Evolutionary conservation across 2,329 filamentous ascomycete genomes (phyloP).

Genomic region (Ceratocystis harringtonii): DNA sequence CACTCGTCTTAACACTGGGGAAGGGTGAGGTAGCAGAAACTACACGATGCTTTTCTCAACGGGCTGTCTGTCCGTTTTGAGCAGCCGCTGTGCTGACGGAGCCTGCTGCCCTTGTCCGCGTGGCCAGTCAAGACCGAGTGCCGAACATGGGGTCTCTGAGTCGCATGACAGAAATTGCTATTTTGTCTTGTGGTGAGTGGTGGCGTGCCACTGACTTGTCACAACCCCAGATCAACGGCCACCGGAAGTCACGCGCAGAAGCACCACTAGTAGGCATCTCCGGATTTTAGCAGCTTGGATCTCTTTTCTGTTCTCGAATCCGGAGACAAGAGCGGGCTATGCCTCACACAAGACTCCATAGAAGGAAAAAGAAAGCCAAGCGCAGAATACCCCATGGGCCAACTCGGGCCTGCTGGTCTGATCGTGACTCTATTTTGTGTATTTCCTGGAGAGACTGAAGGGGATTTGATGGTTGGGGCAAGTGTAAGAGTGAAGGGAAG

Average conservation of each 20-base stretch:
- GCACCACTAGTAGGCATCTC: background rate
- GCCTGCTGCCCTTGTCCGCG: no score
- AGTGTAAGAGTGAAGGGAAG: background rate
- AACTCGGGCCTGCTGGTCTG: slow-evolving; percentile 4
- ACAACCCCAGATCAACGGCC: background rate
- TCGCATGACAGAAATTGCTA: background rate
- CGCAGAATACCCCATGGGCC: slow-evolving; percentile 1
- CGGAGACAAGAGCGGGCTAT: background rate
- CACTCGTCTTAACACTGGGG: background rate
- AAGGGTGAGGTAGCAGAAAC: background rate
- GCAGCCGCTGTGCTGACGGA: no score
- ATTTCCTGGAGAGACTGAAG: background rate
- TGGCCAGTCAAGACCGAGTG: no score
- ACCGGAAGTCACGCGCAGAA: background rate
- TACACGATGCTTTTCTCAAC: no score
- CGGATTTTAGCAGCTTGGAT: slow-evolving; percentile 3
- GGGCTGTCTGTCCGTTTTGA: no score
- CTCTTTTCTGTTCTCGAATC: background rate
- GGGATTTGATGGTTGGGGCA: background rate
- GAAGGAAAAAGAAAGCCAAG: background rate
- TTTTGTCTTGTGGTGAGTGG: background rate
- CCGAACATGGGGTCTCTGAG: background rate
- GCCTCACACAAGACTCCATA: background rate
- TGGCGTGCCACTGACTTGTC: background rate
- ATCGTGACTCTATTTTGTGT: slow-evolving; percentile 3